These are phyloP conservation scores for Ceratobasidium sp. DNA, from an alignment of 1,284 basidiomycete species.

Conservation along the genomic window DNA sequence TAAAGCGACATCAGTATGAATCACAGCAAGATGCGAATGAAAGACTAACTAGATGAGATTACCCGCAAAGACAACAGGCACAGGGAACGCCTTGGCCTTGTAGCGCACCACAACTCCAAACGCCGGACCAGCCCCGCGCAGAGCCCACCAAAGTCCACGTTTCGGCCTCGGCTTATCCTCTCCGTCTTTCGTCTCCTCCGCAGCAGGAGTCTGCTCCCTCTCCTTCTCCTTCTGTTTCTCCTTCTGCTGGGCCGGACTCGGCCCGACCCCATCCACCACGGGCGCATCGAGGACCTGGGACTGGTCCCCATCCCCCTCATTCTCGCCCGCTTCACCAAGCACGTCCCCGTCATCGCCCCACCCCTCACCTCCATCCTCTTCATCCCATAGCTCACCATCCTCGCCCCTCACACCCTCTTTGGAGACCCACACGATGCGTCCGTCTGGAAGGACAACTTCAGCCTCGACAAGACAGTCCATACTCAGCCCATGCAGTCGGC, in stretches of 20 bases:
- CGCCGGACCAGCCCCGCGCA: slow-evolving; percentile 87
- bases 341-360: slow-evolving; percentile 43
- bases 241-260: too few relatives aligned
- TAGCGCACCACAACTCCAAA: slow-evolving; percentile 91
- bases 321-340: slow-evolving; percentile 51
- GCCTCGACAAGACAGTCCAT: slow-evolving; percentile 89
- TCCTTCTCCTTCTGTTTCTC: slow-evolving; percentile 61
- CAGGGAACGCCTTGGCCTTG: slow-evolving; percentile 86
- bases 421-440: slow-evolving; percentile 69
- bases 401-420: slow-evolving; percentile 32
- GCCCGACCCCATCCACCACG: too few relatives aligned
- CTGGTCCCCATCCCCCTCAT: slow-evolving; percentile 52
- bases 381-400: slow-evolving; percentile 24
- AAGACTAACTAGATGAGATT: slow-evolving; percentile 83
- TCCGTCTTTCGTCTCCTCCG: slow-evolving; percentile 48
- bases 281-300: too few relatives aligned
- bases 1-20: slow-evolving; percentile 22
- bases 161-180: slow-evolving; percentile 57
- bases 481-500: slow-evolving; percentile 85
- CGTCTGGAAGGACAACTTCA: slow-evolving; percentile 86
- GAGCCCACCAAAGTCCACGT: slow-evolving; percentile 81
- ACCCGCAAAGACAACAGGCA: slow-evolving; percentile 91
- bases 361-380: slow-evolving; percentile 45
- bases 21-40: neutral
- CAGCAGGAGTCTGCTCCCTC: slow-evolving; percentile 62